phyloP scores from a whole-genome alignment of 306 rosid genomes.

The Hippophae gyantsensis region DNA sequence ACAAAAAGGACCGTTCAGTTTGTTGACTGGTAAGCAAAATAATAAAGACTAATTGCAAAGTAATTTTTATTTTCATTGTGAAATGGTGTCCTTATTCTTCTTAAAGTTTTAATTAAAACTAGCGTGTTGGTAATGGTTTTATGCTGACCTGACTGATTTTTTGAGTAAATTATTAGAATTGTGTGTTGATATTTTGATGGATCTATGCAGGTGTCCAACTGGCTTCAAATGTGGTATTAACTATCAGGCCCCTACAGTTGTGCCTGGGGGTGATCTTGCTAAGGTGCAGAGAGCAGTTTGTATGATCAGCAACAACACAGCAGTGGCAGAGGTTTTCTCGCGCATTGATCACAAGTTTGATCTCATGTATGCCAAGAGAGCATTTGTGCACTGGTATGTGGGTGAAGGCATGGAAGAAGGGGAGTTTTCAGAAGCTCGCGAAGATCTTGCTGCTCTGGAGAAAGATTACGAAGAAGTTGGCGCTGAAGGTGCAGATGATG shows the following conservation, averaged over 20 bases:
- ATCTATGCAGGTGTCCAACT: conserved; percentile 42
- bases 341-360: conserved; percentile 83
- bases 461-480: conserved; percentile 91
- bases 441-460: conserved; percentile 91
- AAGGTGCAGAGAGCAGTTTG: conserved; percentile 92
- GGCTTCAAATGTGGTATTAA: conserved; percentile 90
- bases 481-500: conserved; percentile 72
- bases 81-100: no score
- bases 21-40: conserved; percentile 48
- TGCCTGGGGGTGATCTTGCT: conserved; percentile 82
- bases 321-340: conserved; percentile 82
- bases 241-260: conserved; percentile 81
- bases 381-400: conserved; percentile 92
- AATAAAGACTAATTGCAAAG: no score
- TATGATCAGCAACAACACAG: conserved; percentile 86
- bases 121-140: neutral
- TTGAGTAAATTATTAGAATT: neutral
- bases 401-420: conserved; percentile 99
- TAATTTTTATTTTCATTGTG: no score
- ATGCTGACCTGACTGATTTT: neutral
- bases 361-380: conserved; percentile 86
- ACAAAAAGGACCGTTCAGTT: conserved; percentile 84
- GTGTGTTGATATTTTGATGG: neutral
- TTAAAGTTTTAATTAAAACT: no score
- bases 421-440: conserved; percentile 90